phyloP scores from a whole-genome alignment of 2,329 filamentous ascomycete genomes.

The Biscogniauxia mediterranea region DNA sequence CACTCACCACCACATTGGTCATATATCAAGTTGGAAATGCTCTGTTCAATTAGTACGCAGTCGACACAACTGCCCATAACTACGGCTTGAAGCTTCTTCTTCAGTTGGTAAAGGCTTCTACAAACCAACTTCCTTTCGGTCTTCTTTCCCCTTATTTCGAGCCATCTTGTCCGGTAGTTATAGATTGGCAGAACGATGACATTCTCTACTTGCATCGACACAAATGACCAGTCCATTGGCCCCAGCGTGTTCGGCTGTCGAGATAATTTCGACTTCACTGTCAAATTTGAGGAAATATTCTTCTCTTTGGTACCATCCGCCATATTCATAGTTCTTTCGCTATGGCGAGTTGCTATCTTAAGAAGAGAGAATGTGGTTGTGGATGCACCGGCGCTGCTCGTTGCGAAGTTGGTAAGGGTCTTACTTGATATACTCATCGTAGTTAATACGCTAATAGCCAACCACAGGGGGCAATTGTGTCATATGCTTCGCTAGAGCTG shows the following conservation, averaged over 20 bases:
- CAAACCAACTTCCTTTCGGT: no score
- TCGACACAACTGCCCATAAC: no score
- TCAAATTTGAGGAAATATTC: slow-evolving; percentile 47
- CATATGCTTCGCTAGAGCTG: slow-evolving; percentile 10
- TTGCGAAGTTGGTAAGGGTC: slow-evolving; percentile 32
- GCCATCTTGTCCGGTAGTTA: background rate
- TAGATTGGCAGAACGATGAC: slow-evolving; percentile 5
- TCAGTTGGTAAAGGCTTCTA: no score
- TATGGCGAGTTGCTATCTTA: slow-evolving; percentile 35
- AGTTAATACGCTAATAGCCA: background rate
- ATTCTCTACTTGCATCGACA: slow-evolving; percentile 13
- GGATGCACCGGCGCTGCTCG: slow-evolving; percentile 34
- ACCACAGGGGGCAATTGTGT: slow-evolving; percentile 15
- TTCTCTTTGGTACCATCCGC: slow-evolving; percentile 43
- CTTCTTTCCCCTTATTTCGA: no score
- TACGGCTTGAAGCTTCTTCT: no score
- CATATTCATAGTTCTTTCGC: slow-evolving; percentile 37
- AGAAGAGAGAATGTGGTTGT: slow-evolving; percentile 34
- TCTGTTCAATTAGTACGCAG: no score
- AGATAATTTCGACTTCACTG: slow-evolving; percentile 49
- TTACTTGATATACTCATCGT: background rate
- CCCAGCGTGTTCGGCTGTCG: slow-evolving; percentile 46
- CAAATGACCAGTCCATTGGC: slow-evolving; percentile 34
- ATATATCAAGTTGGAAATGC: no score
- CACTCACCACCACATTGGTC: no score